Conservation (phyloP, 345 rosid genomes). For the Camelina neglecta region DNA sequence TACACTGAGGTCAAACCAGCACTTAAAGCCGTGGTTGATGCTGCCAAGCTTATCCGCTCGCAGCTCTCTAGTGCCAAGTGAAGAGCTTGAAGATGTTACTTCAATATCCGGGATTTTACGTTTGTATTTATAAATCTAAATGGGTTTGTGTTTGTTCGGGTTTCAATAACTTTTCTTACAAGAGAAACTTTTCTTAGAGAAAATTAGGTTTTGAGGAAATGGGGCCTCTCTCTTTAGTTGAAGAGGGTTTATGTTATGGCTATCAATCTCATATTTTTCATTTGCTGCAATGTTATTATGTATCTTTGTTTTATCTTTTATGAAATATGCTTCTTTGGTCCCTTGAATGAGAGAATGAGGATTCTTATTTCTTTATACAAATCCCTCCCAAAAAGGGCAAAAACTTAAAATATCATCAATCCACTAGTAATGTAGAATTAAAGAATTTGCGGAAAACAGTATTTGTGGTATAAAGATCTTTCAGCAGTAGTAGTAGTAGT, state of each 20-base stretch:
- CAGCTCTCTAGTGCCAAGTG: constrained; percentile 87
- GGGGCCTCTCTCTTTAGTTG: constrained; percentile 3
- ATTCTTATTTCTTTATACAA: background rate
- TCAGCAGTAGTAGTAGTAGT: background rate
- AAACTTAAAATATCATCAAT: background rate
- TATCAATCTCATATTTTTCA: constrained; percentile 3
- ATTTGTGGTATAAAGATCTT: background rate
- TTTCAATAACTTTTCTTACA: constrained; percentile 40
- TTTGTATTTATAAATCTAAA: background rate
- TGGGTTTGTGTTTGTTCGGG: constrained; percentile 37
- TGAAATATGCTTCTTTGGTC: constrained; percentile 31
- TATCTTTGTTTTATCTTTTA: constrained; percentile 19
- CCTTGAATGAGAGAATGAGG: constrained; percentile 18
- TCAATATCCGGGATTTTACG: background rate
- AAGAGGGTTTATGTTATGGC: constrained; percentile 19
- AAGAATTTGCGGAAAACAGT: background rate
- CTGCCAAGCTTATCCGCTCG: constrained; percentile 89
- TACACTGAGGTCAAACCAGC: constrained; percentile 93
- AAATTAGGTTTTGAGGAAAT: constrained; percentile 40
- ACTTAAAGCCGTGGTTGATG: constrained; percentile 84
- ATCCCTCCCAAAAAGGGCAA: background rate
- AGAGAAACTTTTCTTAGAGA: constrained; percentile 21
- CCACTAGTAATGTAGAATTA: background rate
- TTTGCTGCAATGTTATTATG: constrained; percentile 29
- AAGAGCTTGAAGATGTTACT: constrained; percentile 40